These are phyloP conservation scores for Acrocalymma vagum DNA, from an alignment of 2,329 filamentous ascomycete species.

Conservation along the genomic window DNA sequence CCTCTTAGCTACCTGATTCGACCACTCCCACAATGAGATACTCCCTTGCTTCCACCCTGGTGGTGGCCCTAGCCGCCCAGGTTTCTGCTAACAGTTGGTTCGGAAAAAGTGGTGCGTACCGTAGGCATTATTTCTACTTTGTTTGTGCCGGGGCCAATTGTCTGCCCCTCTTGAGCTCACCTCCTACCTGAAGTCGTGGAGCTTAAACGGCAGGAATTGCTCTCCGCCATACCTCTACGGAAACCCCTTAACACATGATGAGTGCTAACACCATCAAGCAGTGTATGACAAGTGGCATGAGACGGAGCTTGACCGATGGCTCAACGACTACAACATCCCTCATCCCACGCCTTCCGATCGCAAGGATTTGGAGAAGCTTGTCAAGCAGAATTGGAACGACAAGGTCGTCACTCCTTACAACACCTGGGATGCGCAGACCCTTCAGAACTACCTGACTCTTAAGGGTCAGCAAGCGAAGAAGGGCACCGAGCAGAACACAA, in stretches of 20 bases:
- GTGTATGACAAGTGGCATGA: conserved; percentile 99
- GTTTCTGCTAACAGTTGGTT: conserved; percentile 84
- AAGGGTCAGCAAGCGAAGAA: conserved; percentile 77
- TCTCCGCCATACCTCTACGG: no score
- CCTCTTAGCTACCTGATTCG: no score
- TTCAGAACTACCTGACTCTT: conserved; percentile 71
- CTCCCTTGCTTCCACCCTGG: conserved; percentile 70
- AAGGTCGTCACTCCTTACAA: conserved; percentile 79
- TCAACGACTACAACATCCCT: conserved; percentile 89
- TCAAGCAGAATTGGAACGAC: conserved; percentile 87
- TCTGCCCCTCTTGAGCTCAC: no score
- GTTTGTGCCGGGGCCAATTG: background rate
- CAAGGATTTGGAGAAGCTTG: conserved; percentile 91
- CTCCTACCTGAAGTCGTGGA: no score
- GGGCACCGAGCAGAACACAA: conserved; percentile 72
- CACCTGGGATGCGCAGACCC: conserved; percentile 75
- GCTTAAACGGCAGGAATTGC: no score
- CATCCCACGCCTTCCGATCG: conserved; percentile 91
- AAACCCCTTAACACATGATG: no score
- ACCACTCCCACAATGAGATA: conserved; percentile 73
- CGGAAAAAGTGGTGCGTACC: conserved; percentile 77
- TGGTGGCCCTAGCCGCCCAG: conserved; percentile 76
- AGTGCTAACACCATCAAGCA: conserved; percentile 52
- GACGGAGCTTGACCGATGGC: conserved; percentile 96
- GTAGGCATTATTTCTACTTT: conserved; percentile 25